A percentile compares a stretch with the other conserved stretches of the same genome.
These are phyloP conservation scores for Inosperma sp. DNA, from an alignment of 768 basidiomycete genomes.

Conservation along the genomic window DNA sequence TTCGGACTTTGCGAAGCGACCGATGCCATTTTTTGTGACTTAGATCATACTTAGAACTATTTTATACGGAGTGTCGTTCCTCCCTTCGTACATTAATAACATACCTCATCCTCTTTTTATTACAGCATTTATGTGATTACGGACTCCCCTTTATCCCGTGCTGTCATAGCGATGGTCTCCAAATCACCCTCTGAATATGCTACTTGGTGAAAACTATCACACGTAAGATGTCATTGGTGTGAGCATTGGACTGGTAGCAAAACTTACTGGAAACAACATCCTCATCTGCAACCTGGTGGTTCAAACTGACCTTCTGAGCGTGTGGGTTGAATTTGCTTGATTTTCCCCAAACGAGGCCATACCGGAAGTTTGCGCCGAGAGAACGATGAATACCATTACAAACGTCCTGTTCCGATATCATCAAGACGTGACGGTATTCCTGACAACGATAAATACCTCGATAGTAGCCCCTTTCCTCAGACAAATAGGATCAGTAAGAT, in stretches of 20 bases:
- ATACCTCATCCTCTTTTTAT: too few relatives aligned
- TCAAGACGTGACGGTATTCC: too few relatives aligned
- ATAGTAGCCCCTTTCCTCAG: slow-evolving; percentile 89
- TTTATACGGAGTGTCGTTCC: too few relatives aligned
- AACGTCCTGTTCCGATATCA: slow-evolving; percentile 51
- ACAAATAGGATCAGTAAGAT: slow-evolving; percentile 87
- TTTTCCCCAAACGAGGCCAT: slow-evolving; percentile 94
- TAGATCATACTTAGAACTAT: too few relatives aligned
- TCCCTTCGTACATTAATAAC: too few relatives aligned
- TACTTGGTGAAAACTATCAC: too few relatives aligned
- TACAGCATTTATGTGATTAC: too few relatives aligned
- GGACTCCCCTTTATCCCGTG: too few relatives aligned
- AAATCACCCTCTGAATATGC: too few relatives aligned
- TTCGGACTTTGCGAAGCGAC: neutral
- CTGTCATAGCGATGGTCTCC: too few relatives aligned
- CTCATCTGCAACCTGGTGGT: slow-evolving; percentile 80
- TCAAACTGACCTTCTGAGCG: slow-evolving; percentile 88
- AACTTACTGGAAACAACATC: slow-evolving; percentile 82
- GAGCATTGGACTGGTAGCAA: neutral
- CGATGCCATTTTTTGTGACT: neutral
- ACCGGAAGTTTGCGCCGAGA: slow-evolving; percentile 86
- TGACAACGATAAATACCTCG: slow-evolving; percentile 60
- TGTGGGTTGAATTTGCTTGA: slow-evolving; percentile 93
- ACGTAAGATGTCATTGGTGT: neutral
- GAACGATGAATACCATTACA: slow-evolving; percentile 92